Percentiles rank a stretch among this genome's conserved stretches.
Evolutionary conservation across 1,284 basidiomycete genomes (phyloP).

Genomic region (Ganoderma sinense): DNA sequence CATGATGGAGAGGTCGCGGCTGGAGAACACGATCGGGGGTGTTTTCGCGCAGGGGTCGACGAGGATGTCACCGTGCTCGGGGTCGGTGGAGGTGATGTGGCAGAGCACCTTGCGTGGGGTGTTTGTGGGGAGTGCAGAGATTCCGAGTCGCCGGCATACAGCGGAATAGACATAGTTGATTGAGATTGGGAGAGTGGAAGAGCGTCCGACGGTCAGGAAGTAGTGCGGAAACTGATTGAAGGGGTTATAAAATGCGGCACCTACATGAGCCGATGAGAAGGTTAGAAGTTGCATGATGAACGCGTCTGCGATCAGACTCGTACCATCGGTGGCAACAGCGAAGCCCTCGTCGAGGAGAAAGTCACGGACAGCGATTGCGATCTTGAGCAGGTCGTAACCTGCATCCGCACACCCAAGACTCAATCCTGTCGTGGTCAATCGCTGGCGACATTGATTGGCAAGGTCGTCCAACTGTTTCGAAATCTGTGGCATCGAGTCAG

Average conservation of each 20-base stretch:
- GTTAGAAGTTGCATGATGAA: not conserved
- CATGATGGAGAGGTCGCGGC: conserved; percentile 40
- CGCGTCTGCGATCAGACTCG: not conserved
- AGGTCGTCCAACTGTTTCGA: conserved; percentile 48
- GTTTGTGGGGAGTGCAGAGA: conserved; percentile 59
- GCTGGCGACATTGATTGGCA: conserved; percentile 46
- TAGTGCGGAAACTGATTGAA: conserved; percentile 65
- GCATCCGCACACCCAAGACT: conserved; percentile 24
- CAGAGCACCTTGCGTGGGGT: conserved; percentile 59
- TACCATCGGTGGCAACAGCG: conserved; percentile 20
- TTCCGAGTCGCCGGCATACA: conserved; percentile 57
- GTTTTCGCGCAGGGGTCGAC: conserved; percentile 40
- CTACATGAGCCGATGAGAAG: not conserved
- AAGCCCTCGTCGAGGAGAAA: conserved; percentile 34
- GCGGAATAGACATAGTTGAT: conserved; percentile 66
- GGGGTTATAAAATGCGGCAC: conserved; percentile 46
- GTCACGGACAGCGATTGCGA: conserved; percentile 30
- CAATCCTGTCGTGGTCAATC: not conserved
- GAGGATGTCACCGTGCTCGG: conserved; percentile 27
- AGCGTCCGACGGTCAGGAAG: conserved; percentile 53
- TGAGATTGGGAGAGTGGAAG: conserved; percentile 65
- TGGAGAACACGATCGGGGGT: conserved; percentile 25
- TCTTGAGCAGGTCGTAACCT: conserved; percentile 30
- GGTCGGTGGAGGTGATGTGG: conserved; percentile 28
- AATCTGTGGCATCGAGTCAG: not conserved